Conservation (phyloP, 2,329 filamentous ascomycete species). For the Didymella keratinophila region DNA sequence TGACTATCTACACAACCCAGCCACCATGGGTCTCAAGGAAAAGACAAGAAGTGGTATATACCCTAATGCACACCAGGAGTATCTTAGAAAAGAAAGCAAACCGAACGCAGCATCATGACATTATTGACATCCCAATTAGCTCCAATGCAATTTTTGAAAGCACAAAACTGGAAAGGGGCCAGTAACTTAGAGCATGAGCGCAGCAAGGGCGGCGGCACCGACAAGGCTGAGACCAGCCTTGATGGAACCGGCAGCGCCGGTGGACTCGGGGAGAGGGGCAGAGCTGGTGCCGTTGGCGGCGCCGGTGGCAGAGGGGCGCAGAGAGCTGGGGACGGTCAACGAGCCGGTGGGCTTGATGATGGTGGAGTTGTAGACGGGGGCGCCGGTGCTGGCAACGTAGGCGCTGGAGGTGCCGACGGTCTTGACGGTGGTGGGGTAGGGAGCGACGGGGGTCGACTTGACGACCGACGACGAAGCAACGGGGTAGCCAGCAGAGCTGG, state of each 20-base stretch:
- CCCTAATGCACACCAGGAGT: conserved; percentile 31
- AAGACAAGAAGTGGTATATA: conserved; percentile 24
- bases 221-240: conserved; percentile 50
- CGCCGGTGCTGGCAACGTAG: conserved; percentile 31
- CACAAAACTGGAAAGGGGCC: conserved; percentile 5
- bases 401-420: conserved; percentile 23
- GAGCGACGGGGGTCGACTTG: conserved; percentile 22
- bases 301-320: conserved; percentile 41
- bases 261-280: conserved; percentile 32
- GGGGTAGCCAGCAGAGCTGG: conserved; percentile 34
- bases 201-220: conserved; percentile 52
- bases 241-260: conserved; percentile 46
- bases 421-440: conserved; percentile 27
- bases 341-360: conserved; percentile 45
- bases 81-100: conserved; percentile 20
- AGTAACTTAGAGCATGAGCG: conserved; percentile 49
- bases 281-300: conserved; percentile 36
- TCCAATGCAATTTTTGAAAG: conserved; percentile 20
- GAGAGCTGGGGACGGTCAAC: conserved; percentile 43
- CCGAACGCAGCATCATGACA: conserved; percentile 28
- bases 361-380: conserved; percentile 35
- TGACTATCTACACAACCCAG: conserved; percentile 21
- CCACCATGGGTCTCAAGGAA: conserved; percentile 18
- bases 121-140: conserved; percentile 30
- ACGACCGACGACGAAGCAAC: conserved; percentile 24